Conservation (phyloP, 2,329 filamentous ascomycete species). For the Thielaviopsis euricoi region DNA sequence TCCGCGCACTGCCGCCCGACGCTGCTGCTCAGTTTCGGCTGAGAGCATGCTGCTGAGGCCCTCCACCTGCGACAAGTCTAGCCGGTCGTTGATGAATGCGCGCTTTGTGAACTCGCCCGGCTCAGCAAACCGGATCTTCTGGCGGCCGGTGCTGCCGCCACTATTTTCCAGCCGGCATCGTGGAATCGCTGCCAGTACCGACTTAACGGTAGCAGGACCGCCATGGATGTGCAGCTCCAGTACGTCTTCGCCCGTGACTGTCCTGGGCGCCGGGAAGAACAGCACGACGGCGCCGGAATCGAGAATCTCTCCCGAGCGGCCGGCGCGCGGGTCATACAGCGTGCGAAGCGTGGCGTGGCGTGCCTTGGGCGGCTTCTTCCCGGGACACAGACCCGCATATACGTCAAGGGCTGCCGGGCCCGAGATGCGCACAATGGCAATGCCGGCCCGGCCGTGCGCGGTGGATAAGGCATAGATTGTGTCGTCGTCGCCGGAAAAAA, state of each 20-base stretch:
- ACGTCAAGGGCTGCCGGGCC: slow-evolving; percentile 51
- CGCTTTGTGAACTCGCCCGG: slow-evolving; percentile 89
- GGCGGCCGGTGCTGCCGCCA: background rate
- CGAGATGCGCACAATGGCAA: slow-evolving; percentile 78
- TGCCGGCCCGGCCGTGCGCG: slow-evolving; percentile 68
- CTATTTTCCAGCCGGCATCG: slow-evolving; percentile 21
- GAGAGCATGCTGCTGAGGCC: slow-evolving; percentile 44
- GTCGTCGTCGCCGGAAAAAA: slow-evolving; percentile 20
- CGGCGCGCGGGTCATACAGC: slow-evolving; percentile 38
- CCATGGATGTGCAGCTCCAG: slow-evolving; percentile 93
- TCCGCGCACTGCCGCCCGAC: slow-evolving; percentile 67
- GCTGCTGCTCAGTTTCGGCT: slow-evolving; percentile 81
- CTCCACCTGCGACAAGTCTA: slow-evolving; percentile 75
- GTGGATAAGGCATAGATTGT: slow-evolving; percentile 93
- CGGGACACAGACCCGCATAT: slow-evolving; percentile 34
- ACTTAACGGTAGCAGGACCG: slow-evolving; percentile 72
- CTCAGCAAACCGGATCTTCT: slow-evolving; percentile 65
- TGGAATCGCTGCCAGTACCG: slow-evolving; percentile 65
- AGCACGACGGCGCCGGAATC: slow-evolving; percentile 70
- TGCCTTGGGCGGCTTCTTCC: slow-evolving; percentile 26
- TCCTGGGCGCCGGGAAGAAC: slow-evolving; percentile 65
- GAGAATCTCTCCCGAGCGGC: slow-evolving; percentile 33
- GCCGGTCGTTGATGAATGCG: slow-evolving; percentile 71
- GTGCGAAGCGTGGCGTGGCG: slow-evolving; percentile 56
- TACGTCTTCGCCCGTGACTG: slow-evolving; percentile 82